Percentiles rank a stretch among this genome's conserved stretches.
Evolutionary conservation across 176 grass and related monocot species (phyloP).

Genomic region (Avena eriantha): DNA sequence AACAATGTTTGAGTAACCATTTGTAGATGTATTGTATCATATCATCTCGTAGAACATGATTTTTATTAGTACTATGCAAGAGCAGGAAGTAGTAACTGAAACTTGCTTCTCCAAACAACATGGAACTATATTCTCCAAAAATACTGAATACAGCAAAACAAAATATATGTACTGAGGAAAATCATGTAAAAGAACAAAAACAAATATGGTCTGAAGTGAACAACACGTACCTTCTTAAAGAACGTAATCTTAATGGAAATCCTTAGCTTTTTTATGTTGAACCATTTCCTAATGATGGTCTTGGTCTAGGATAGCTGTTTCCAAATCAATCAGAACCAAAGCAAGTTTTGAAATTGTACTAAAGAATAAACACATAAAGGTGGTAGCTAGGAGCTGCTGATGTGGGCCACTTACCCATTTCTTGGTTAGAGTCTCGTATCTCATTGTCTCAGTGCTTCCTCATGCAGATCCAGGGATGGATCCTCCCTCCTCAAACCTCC

Average conservation of each 20-base stretch:
- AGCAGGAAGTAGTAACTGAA: too few relatives aligned
- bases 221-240: too few relatives aligned
- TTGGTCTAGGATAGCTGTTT: constrained; percentile 85
- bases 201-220: too few relatives aligned
- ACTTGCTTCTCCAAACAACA: too few relatives aligned
- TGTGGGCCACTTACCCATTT: constrained; percentile 60
- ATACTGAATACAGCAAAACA: too few relatives aligned
- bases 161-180: too few relatives aligned
- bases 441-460: constrained; percentile 77
- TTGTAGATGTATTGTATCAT: constrained; percentile 95
- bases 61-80: background rate
- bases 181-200: too few relatives aligned
- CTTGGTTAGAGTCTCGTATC: constrained; percentile 78
- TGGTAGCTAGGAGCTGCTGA: background rate
- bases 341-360: constrained; percentile 22
- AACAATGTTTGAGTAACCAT: constrained; percentile 77
- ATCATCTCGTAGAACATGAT: constrained; percentile 66
- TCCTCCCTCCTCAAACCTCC: constrained; percentile 24
- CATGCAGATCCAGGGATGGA: constrained; percentile 55
- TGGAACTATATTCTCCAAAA: too few relatives aligned
- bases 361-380: constrained; percentile 24
- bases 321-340: constrained; percentile 46
- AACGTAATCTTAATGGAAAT: constrained; percentile 57
- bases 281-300: constrained; percentile 82
- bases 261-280: constrained; percentile 85